Evolutionary conservation across 2,329 filamentous ascomycete genomes (phyloP).

Genomic region (Fusarium longipes): DNA sequence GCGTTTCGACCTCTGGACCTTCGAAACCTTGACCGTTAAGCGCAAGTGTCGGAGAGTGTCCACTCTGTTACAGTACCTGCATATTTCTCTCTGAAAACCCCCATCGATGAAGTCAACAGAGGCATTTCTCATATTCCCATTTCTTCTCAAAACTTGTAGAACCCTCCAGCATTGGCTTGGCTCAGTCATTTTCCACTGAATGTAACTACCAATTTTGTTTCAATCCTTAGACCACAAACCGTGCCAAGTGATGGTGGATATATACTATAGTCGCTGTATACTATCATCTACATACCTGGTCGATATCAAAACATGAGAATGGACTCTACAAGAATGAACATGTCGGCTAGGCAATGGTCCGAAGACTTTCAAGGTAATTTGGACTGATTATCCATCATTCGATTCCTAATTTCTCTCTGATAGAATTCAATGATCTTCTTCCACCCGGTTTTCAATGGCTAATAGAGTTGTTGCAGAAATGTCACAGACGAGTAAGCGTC

Average conservation of each 20-base stretch:
- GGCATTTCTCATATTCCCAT: conserved; percentile 4
- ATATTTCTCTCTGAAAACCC: neutral
- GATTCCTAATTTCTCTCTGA: neutral
- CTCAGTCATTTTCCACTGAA: neutral
- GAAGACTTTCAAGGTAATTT: neutral
- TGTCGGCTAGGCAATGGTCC: neutral
- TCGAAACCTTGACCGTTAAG: conserved; percentile 36
- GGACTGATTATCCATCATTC: conserved; percentile 1
- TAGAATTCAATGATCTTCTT: neutral
- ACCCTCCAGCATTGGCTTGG: neutral
- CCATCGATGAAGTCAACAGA: neutral
- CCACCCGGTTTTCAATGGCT: neutral
- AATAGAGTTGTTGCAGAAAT: conserved; percentile 27
- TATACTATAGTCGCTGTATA: neutral
- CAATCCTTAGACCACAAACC: conserved; percentile 4
- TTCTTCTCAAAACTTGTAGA: neutral
- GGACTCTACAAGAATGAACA: neutral
- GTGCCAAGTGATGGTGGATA: conserved; percentile 11
- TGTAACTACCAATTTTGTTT: conserved; percentile 3
- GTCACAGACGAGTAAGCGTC: conserved; percentile 22
- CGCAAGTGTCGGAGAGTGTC: conserved; percentile 30
- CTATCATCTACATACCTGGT: neutral
- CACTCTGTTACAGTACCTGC: conserved; percentile 22
- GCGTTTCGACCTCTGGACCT: conserved; percentile 42
- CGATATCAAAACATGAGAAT: neutral